Evolutionary conservation across 2,329 filamentous ascomycete species (phyloP).

Genomic region (Chrysosphaeria jannelii): DNA sequence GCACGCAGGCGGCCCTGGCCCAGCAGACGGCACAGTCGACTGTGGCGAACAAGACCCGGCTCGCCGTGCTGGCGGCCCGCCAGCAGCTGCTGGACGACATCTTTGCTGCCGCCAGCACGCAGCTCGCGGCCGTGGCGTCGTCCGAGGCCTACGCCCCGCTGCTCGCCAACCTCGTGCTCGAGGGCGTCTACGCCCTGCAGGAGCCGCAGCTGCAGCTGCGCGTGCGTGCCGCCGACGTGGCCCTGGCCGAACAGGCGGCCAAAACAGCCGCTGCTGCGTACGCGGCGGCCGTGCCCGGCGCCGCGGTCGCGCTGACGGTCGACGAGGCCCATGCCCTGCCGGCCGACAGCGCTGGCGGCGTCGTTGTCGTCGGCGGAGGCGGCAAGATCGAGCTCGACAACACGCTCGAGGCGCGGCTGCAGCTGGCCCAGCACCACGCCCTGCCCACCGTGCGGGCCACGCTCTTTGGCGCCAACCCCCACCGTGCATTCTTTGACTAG

Average conservation of each 20-base stretch:
- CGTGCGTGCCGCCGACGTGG: slow-evolving; percentile 42
- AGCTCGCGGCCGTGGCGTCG: slow-evolving; percentile 29
- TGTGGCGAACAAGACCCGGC: slow-evolving; percentile 79
- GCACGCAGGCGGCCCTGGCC: slow-evolving; percentile 93
- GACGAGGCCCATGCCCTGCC: slow-evolving; percentile 56
- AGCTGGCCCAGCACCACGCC: slow-evolving; percentile 55
- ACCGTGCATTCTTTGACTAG: slow-evolving; percentile 87
- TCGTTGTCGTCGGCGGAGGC: slow-evolving; percentile 46
- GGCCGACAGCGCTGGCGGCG: slow-evolving; percentile 42
- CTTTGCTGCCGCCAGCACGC: slow-evolving; percentile 52
- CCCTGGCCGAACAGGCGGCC: slow-evolving; percentile 46
- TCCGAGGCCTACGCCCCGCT: slow-evolving; percentile 43
- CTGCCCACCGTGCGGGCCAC: slow-evolving; percentile 61
- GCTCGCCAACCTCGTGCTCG: slow-evolving; percentile 55
- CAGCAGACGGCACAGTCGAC: slow-evolving; percentile 97
- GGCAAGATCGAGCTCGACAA: slow-evolving; percentile 98
- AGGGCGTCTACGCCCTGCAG: slow-evolving; percentile 67
- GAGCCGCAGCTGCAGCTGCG: slow-evolving; percentile 50
- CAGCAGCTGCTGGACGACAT: slow-evolving; percentile 78
- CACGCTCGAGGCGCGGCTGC: slow-evolving; percentile 77
- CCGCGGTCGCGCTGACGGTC: slow-evolving; percentile 37
- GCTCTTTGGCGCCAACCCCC: slow-evolving; percentile 79
- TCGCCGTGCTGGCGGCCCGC: slow-evolving; percentile 60
- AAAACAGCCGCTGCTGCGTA: slow-evolving; percentile 53
- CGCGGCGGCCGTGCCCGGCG: slow-evolving; percentile 51